Evolutionary conservation across 805 yeast species (phyloP).

Genomic region (Schizosaccharomyces japonicus): DNA sequence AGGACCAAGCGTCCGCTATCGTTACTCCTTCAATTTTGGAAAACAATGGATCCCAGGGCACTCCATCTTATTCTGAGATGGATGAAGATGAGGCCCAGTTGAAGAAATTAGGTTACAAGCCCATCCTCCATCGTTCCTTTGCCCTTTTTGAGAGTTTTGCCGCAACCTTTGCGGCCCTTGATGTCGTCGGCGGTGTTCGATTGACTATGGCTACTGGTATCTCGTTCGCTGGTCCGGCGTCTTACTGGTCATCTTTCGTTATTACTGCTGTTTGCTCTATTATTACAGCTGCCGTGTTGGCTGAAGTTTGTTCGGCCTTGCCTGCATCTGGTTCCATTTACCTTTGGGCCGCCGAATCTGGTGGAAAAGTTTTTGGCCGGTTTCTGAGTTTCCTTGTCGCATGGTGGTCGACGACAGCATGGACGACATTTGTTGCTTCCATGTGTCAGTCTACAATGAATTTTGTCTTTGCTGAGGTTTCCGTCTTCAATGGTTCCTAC

Average conservation of each 20-base stretch:
- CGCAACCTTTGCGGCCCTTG: constrained; percentile 4
- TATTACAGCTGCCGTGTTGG: constrained; percentile 11
- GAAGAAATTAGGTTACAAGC: constrained; percentile 2
- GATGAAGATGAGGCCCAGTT: not conserved
- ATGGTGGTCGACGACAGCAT: constrained; percentile 12
- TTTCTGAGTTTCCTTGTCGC: constrained; percentile 12
- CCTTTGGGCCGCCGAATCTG: constrained; percentile 12
- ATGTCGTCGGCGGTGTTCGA: constrained; percentile 5
- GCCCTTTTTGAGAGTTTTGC: constrained; percentile 4
- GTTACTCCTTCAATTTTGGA: too few species aligned
- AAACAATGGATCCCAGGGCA: too few species aligned
- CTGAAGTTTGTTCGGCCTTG: constrained; percentile 12
- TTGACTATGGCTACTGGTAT: constrained; percentile 7
- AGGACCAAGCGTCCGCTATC: too few species aligned
- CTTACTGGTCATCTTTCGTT: constrained; percentile 11
- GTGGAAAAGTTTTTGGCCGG: constrained; percentile 11
- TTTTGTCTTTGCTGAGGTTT: constrained; percentile 10
- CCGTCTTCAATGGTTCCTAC: constrained; percentile 9
- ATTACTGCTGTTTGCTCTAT: constrained; percentile 8
- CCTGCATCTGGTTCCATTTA: constrained; percentile 13
- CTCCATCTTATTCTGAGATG: too few species aligned
- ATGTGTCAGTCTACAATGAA: constrained; percentile 10
- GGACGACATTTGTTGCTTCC: constrained; percentile 12
- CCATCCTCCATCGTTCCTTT: constrained; percentile 4
- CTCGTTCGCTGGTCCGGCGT: constrained; percentile 12